Base-by-base conservation (phyloP, 495 filamentous ascomycete genomes). In the Paragyromitra xinjiangensis region DNA sequence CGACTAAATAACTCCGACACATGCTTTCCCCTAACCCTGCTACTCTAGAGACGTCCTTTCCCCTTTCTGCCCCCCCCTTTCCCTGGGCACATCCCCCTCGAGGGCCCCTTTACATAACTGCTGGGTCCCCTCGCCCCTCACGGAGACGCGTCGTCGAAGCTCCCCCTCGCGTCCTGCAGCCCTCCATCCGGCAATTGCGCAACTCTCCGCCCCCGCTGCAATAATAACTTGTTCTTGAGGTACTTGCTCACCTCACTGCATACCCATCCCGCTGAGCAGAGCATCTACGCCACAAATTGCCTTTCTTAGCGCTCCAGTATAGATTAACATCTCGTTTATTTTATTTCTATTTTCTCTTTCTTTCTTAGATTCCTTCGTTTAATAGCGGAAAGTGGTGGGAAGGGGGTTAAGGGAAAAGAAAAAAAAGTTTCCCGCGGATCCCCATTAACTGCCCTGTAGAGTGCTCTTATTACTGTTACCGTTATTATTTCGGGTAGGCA, bases 141-240 rank as follows among this genome's bases (percentile, higher is more conserved):
- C 66, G 51, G 19, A 44, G 51, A 69, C 66, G 66, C 66, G 66
- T 69, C 51, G 51, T 48, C 16, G 66, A 69, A 69, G 69, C 71
- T 68, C 34, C 40, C 71, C 64, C 64, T 51, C 42, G 68, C 68
- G 37, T 62, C 68, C 51, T 55, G 55, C 71, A 40, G 37, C 64
- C 42, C 64, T 66, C 71, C 61, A 56, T 67, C 50, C 64, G 71
- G 72, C 56, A 75, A 75, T 70, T 75, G 45, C 65, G 65, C 72
- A 70, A 62, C 72, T 62, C 56, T 63, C 45, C 53, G 48, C 55
- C 56, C 50, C 55, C 24, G 11, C 34, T 34, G 14, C 55, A 59
- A 59, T 14, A 26, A 4, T 29, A 61, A 8, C 56, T n/a, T 37
- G 29, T 37, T 44, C n/a, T 16, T 44, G 51, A 59, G 66, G 58